Conservation (phyloP, 257 asterid species). For the Nicotiana sylvestris region DNA sequence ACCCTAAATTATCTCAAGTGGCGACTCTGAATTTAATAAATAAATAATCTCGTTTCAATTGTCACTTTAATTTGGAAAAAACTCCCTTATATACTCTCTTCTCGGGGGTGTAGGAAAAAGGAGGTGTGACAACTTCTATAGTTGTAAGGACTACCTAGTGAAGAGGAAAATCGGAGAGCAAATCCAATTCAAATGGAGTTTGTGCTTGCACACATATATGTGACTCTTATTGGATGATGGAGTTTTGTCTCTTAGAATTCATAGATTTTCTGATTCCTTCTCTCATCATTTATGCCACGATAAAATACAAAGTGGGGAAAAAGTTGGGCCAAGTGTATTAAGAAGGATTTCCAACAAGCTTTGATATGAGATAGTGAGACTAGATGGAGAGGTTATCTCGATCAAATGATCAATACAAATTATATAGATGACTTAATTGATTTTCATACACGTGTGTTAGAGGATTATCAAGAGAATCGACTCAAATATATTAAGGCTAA, state of each 20-base stretch:
- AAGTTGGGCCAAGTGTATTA: background rate
- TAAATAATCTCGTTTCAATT: too few species aligned
- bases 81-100: too few species aligned
- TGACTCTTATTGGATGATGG: background rate
- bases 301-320: background rate
- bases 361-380: background rate
- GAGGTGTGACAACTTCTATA: too few species aligned
- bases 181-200: background rate
- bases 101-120: too few species aligned
- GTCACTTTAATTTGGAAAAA: too few species aligned
- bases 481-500: too few species aligned
- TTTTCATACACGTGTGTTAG: background rate
- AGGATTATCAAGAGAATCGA: too few species aligned
- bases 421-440: background rate
- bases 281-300: constrained; percentile 4
- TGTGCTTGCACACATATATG: background rate
- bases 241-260: constrained; percentile 1
- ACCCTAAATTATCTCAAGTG: too few species aligned
- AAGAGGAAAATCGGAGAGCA: too few species aligned
- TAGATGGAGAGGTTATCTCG: background rate
- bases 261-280: background rate
- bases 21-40: too few species aligned
- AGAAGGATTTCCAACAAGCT: background rate
- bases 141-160: too few species aligned
- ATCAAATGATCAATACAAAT: background rate